Evolutionary conservation across 2,329 filamentous ascomycete species (phyloP).

Genomic region (Exserohilum rostratum): DNA sequence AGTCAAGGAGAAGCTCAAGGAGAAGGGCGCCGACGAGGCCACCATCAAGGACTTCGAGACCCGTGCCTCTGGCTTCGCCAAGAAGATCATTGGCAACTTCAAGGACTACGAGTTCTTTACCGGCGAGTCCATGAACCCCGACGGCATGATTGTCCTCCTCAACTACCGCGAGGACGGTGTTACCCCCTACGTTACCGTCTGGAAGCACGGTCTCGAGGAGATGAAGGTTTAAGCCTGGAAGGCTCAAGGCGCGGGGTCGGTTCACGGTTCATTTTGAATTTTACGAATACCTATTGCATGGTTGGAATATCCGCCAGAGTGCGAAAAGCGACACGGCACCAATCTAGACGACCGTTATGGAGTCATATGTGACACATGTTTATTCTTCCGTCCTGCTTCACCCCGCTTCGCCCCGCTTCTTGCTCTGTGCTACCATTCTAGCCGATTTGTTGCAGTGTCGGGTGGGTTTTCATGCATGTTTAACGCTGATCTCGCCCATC

Average conservation of each 20-base stretch:
- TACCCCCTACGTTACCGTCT: slow-evolving; percentile 87
- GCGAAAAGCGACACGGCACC: slow-evolving; percentile 40
- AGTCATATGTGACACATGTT: slow-evolving; percentile 19
- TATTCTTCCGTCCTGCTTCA: slow-evolving; percentile 2
- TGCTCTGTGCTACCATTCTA: neutral
- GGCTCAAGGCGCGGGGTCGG: slow-evolving; percentile 23
- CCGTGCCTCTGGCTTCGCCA: slow-evolving; percentile 74
- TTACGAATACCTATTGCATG: slow-evolving; percentile 48
- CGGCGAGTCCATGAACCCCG: slow-evolving; percentile 89
- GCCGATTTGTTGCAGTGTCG: neutral
- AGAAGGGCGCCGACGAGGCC: slow-evolving; percentile 65
- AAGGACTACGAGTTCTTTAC: slow-evolving; percentile 96
- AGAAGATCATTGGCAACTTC: slow-evolving; percentile 84
- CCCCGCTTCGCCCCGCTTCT: neutral
- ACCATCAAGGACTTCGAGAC: slow-evolving; percentile 80
- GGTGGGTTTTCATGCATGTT: neutral
- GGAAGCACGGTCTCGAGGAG: slow-evolving; percentile 91
- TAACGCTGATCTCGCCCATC: neutral
- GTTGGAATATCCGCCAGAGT: slow-evolving; percentile 43
- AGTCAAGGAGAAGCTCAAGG: slow-evolving; percentile 76
- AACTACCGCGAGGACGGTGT: slow-evolving; percentile 97
- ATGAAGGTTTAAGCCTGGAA: slow-evolving; percentile 78
- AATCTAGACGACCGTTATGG: slow-evolving; percentile 36
- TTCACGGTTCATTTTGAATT: slow-evolving; percentile 38
- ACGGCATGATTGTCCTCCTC: slow-evolving; percentile 92